A percentile compares a stretch with the other conserved stretches of the same genome.
Evolutionary conservation across 2,329 filamentous ascomycete genomes (phyloP).

Genomic region (Zymoseptoria crescenta): DNA sequence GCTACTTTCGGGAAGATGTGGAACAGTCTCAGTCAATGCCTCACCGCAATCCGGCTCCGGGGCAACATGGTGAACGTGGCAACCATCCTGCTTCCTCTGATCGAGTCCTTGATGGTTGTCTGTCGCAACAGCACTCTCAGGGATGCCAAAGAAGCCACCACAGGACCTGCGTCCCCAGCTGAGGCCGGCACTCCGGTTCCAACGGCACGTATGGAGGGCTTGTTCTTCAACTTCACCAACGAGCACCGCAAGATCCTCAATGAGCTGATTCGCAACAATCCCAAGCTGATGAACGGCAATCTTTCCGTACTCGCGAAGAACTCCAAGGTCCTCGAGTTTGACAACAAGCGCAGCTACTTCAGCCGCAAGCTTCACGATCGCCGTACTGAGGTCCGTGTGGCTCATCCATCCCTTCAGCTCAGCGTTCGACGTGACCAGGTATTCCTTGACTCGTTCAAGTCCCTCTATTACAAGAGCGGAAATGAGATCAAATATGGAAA

Average conservation of each 20-base stretch:
- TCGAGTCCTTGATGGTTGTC: slow-evolving; percentile 96
- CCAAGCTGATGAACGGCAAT: slow-evolving; percentile 96
- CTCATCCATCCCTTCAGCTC: slow-evolving; percentile 72
- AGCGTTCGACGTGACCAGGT: slow-evolving; percentile 88
- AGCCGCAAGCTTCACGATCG: slow-evolving; percentile 81
- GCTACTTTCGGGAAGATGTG: slow-evolving; percentile 84
- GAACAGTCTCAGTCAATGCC: slow-evolving; percentile 82
- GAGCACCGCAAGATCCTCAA: slow-evolving; percentile 97
- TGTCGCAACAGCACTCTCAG: slow-evolving; percentile 92
- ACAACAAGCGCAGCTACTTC: slow-evolving; percentile 99
- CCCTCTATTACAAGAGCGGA: slow-evolving; percentile 91
- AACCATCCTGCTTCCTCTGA: slow-evolving; percentile 86
- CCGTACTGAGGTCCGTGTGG: slow-evolving; percentile 60
- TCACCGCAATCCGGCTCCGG: slow-evolving; percentile 79
- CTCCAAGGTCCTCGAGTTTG: slow-evolving; percentile 96
- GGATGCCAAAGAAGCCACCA: slow-evolving; percentile 52
- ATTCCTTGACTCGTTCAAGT: slow-evolving; percentile 97
- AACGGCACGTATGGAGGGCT: slow-evolving; percentile 71
- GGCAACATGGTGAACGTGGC: slow-evolving; percentile 97
- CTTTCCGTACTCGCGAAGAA: slow-evolving; percentile 96
- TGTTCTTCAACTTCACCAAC: slow-evolving; percentile 97
- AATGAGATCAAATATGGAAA: slow-evolving; percentile 99
- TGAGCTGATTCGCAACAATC: slow-evolving; percentile 92
- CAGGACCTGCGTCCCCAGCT: slow-evolving; percentile 17
- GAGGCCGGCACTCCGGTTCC: slow-evolving; percentile 64